These are phyloP conservation scores for Sicyos baderoa DNA, from an alignment of 306 rosid species.

Conservation along the genomic window DNA sequence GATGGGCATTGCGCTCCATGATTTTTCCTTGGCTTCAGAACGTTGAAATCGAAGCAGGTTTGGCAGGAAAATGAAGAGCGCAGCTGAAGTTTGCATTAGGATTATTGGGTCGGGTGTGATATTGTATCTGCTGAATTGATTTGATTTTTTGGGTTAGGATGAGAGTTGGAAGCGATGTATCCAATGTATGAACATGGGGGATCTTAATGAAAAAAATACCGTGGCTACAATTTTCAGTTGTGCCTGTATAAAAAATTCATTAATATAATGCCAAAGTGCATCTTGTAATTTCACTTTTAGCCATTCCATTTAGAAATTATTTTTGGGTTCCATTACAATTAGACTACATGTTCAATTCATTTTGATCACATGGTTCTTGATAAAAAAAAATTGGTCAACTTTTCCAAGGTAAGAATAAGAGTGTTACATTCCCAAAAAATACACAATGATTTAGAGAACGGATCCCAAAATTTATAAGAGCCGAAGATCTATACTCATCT, in stretches of 20 bases:
- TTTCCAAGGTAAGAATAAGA: background rate
- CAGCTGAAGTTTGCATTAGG: slow-evolving; percentile 1
- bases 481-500: background rate
- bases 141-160: slow-evolving; percentile 15
- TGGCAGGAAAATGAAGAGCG: slow-evolving; percentile 19
- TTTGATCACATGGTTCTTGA: background rate
- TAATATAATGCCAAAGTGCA: background rate
- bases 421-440: background rate
- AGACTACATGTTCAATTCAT: background rate
- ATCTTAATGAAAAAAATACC: background rate
- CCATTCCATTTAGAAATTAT: too few relatives aligned
- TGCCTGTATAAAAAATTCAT: slow-evolving; percentile 14
- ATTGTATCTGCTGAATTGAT: background rate
- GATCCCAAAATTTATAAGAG: background rate
- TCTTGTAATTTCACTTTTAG: too few relatives aligned
- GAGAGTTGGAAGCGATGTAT: background rate
- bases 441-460: background rate
- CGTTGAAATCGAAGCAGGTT: slow-evolving; percentile 6
- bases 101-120: background rate
- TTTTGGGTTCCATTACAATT: background rate
- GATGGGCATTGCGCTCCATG: slow-evolving; percentile 14
- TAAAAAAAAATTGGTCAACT: background rate
- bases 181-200: slow-evolving; percentile 9
- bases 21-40: slow-evolving; percentile 16
- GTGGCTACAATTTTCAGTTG: slow-evolving; percentile 10